These are phyloP conservation scores for Epichloe coenophiala DNA, from an alignment of 2,329 filamentous ascomycete species.

Conservation along the genomic window DNA sequence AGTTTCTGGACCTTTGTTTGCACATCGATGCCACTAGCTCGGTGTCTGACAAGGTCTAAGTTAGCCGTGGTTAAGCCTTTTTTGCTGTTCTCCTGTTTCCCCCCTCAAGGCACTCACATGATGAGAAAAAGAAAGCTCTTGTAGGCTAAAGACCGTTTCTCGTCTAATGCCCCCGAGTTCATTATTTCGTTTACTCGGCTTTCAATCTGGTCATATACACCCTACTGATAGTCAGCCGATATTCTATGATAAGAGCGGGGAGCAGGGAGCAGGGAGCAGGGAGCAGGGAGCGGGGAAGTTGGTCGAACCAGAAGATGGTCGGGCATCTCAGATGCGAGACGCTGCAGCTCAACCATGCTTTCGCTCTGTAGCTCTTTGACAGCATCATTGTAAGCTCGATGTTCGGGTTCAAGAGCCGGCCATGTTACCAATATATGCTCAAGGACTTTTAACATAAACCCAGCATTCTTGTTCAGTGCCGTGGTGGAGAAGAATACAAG, in stretches of 20 bases:
- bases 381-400: slow-evolving; percentile 67
- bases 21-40: slow-evolving; percentile 60
- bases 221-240: slow-evolving; percentile 24
- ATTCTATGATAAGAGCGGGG: not conserved
- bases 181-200: slow-evolving; percentile 70
- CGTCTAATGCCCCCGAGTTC: slow-evolving; percentile 58
- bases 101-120: slow-evolving; percentile 36
- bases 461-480: slow-evolving; percentile 61
- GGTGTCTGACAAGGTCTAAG: slow-evolving; percentile 44
- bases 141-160: slow-evolving; percentile 74
- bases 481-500: slow-evolving; percentile 76
- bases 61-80: not conserved
- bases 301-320: slow-evolving; percentile 63
- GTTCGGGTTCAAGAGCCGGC: slow-evolving; percentile 57
- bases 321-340: slow-evolving; percentile 79
- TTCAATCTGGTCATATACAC: slow-evolving; percentile 79
- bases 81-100: not conserved
- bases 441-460: slow-evolving; percentile 77
- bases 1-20: slow-evolving; percentile 59
- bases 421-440: slow-evolving; percentile 82
- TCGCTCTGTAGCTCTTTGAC: slow-evolving; percentile 80
- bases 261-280: too few species aligned
- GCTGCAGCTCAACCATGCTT: slow-evolving; percentile 76
- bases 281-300: too few species aligned
- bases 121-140: slow-evolving; percentile 90